A percentile compares a stretch with the other conserved stretches of the same genome.
Conservation (phyloP, 2,329 filamentous ascomycete genomes). For the Fusarium luffae region DNA sequence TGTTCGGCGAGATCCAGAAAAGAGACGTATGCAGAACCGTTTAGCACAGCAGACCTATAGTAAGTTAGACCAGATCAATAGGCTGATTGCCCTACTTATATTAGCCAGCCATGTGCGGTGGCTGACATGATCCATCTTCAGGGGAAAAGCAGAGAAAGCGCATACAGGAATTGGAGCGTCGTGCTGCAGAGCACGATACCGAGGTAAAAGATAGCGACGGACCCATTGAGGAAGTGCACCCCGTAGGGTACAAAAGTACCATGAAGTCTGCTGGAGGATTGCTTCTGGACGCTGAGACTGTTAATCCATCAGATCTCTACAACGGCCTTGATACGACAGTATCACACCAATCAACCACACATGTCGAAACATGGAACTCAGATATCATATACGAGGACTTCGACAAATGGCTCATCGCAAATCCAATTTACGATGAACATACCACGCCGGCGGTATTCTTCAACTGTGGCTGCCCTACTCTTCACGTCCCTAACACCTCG, state of each 20-base stretch:
- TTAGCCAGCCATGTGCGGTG: background rate
- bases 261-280: background rate
- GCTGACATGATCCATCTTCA: conserved; percentile 44
- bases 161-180: conserved; percentile 44
- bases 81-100: background rate
- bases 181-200: conserved; percentile 21
- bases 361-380: conserved; percentile 4
- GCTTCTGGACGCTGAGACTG: conserved; percentile 12
- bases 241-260: background rate
- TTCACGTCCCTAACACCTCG: conserved; percentile 39
- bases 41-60: conserved; percentile 64
- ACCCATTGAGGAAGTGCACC: background rate
- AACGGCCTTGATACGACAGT: conserved; percentile 1
- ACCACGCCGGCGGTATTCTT: conserved; percentile 31
- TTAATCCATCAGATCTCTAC: conserved; percentile 37
- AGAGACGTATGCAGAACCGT: conserved; percentile 45
- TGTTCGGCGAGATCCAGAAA: conserved; percentile 42
- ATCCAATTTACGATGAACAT: conserved; percentile 3
- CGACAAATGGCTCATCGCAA: conserved; percentile 32
- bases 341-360: conserved; percentile 3
- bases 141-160: conserved; percentile 46
- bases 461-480: conserved; percentile 42
- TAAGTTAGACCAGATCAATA: conserved; percentile 44
- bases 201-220: background rate
- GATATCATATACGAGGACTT: conserved; percentile 16